Evolutionary conservation across 176 grass and related monocot species (phyloP).

Genomic region (Ensete ventricosum): DNA sequence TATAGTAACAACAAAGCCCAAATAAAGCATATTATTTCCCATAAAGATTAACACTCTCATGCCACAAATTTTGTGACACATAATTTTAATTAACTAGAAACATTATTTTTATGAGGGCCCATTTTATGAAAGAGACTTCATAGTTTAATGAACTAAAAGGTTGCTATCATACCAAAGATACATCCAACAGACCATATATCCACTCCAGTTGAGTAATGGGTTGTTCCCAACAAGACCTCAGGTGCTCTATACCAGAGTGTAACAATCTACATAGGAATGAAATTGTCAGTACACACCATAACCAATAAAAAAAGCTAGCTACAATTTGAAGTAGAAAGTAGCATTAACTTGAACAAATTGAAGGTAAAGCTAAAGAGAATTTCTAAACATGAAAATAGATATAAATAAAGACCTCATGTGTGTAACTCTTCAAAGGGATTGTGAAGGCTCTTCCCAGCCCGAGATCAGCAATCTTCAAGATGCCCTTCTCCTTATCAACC

Average conservation of each 20-base stretch:
- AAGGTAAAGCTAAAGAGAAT: background rate
- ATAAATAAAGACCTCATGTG: conserved; percentile 55
- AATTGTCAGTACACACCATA: background rate
- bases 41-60: too few relatives aligned
- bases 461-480: conserved; percentile 89
- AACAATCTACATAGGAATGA: conserved; percentile 45
- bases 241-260: conserved; percentile 96
- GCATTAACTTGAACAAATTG: background rate
- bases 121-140: background rate
- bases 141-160: background rate
- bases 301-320: background rate
- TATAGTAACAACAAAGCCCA: too few relatives aligned
- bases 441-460: conserved; percentile 82
- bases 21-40: too few relatives aligned
- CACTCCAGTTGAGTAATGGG: conserved; percentile 82
- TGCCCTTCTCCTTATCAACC: conserved; percentile 87
- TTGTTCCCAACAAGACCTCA: conserved; percentile 77
- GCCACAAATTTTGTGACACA: too few relatives aligned
- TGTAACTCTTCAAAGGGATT: conserved; percentile 77
- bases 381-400: background rate
- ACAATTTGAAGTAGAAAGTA: background rate
- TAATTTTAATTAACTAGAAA: too few relatives aligned
- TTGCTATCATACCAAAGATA: conserved; percentile 60
- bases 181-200: conserved; percentile 95
- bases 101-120: too few relatives aligned